Evolutionary conservation across 148 eudicot species (phyloP).

Genomic region (Vaccinium myrtillus): DNA sequence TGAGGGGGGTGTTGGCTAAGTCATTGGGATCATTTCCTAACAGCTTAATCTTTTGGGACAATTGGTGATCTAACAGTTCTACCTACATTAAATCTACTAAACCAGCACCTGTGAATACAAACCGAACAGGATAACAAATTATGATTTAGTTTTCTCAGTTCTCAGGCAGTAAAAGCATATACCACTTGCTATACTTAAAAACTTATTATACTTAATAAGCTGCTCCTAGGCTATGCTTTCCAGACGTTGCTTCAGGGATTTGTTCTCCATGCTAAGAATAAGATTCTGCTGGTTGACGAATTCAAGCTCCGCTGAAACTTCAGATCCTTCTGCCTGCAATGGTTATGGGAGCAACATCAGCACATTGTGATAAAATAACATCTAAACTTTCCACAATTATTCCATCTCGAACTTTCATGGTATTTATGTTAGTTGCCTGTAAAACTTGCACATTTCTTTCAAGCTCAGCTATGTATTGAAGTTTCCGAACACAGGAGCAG

Average conservation of each 20-base stretch:
- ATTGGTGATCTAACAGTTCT: neutral
- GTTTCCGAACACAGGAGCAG: slow-evolving; percentile 89
- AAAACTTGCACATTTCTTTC: slow-evolving; percentile 86
- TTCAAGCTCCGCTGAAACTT: slow-evolving; percentile 85
- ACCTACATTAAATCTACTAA: neutral
- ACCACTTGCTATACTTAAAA: no score
- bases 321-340: slow-evolving; percentile 87
- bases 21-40: no score
- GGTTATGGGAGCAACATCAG: slow-evolving; percentile 6
- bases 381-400: neutral
- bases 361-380: neutral
- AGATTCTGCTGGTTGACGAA: slow-evolving; percentile 90
- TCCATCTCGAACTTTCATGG: no score
- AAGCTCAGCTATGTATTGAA: slow-evolving; percentile 94
- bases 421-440: slow-evolving; percentile 49
- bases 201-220: slow-evolving; percentile 86
- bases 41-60: no score
- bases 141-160: neutral
- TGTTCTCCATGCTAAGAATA: slow-evolving; percentile 94
- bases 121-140: neutral
- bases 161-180: neutral
- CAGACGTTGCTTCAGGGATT: slow-evolving; percentile 80
- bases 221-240: slow-evolving; percentile 89
- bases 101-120: neutral
- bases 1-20: no score